Base-by-base conservation (phyloP, 2,329 filamentous ascomycete genomes). In the Neopestalotiopsis clavispora region DNA sequence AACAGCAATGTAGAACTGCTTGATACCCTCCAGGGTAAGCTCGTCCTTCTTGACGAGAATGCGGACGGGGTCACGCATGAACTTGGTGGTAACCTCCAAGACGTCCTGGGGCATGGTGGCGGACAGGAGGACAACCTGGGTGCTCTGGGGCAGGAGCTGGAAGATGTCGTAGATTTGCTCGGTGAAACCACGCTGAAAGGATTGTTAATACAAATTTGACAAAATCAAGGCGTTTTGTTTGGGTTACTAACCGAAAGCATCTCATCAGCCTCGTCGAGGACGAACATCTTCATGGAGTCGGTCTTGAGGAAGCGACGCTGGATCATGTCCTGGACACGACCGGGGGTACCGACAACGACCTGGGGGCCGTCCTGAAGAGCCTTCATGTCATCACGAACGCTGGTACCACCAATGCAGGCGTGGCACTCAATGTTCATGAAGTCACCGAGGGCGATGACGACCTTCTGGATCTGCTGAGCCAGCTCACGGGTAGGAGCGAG, bases 101-200 rank as follows among this genome's bases (percentile, higher is more conserved):
- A 99, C 96, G 81, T 99, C 96, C 88, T 98, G 94, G 79, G 96
- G 96, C 91, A 99, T 97, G 83, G 96, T 99, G 79, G 96, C 96
- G 70, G 96, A 98, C 68, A 99, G 91, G 69, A 99, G 93, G 76
- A 98, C 95, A 75, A 99, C 96, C 89, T 99, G 96, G 81, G 95
- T 99, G 72, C 94, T 95, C 86, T 97, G 96, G 69, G 96, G 96
- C 67, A 99, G 92, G 71, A 98, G 93, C 86, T 97, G 95, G 92
- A 98, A 99, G 86, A 99, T 97, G 84, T 99, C 96, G 90, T 99
- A 99, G 87, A 99, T 99, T 88, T 99, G 96, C 89, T 99, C 96
- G 79, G 95, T 97, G 91, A 99, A 99, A 89, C 96, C 96, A 80
- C 95, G 95, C 89, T 94, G 74, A 10, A 32, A 23, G n/a, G 13